Base-by-base conservation (phyloP, 2,329 filamentous ascomycete species). In the Cadophora sp. region DNA sequence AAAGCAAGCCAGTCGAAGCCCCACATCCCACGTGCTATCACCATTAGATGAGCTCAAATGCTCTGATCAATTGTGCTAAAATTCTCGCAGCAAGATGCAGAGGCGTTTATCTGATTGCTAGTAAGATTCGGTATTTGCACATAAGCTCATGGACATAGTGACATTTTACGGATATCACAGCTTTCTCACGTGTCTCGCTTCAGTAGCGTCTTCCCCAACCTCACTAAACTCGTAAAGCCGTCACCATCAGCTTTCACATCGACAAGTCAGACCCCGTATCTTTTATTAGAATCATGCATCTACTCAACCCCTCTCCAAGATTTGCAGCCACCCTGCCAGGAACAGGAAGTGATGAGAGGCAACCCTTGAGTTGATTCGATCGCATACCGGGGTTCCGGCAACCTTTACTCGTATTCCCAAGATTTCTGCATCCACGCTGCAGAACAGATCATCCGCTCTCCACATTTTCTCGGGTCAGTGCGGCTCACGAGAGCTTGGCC, bases 281-380 rank as follows among this genome's bases (percentile, higher is more conserved):
- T 59, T 59, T 59, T 59, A 26, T 26, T 59, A 59, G 56, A 59
- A 40, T 2, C 34, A 37, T 43, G 34, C 56, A 27, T n/a, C 7
- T 27, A 26, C 24, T 31, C 14, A 19, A n/a, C 26, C 37, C 31
- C 31, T 12, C n/a, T 48, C 31, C 62, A 64, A 31, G 16, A 46
- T 46, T 56, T 40, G 50, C 37, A 26, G 48, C 50, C n/a, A 46
- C 22, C 34, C 63, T 40, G 63, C 63, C 46, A 65, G 63, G 53
- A 60, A 59, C 55, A 51, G 53, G 55, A 37, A 50, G 29, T 59
- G 27, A 50, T 60, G 24, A 31, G 24, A 29, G 51, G 22, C 7
- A 14, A 56, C 16, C 63, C 31, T 48, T 24, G 27, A 11, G 14
- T 24, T 60, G 48, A 50, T 31, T n/a, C 31, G 56, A 16, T 59